phyloP scores from a whole-genome alignment of 2,329 filamentous ascomycete genomes.

The Diplocarpon mali region DNA sequence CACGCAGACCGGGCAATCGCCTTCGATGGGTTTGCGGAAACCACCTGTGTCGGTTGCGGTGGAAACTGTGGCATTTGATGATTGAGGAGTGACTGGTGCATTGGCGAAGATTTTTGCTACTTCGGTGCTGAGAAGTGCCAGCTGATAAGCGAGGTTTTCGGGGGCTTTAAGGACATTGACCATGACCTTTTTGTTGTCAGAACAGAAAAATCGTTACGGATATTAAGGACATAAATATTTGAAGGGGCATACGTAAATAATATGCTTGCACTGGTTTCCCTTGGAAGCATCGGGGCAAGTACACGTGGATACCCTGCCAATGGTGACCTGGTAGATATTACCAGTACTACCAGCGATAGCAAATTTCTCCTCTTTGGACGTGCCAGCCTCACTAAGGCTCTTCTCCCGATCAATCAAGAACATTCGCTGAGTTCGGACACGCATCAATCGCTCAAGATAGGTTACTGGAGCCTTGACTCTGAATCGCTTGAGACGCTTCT shows the following conservation, averaged over 20 bases:
- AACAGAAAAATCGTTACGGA: not conserved
- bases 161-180: conserved; percentile 46
- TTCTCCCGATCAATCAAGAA: conserved; percentile 40
- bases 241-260: conserved; percentile 38
- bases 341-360: conserved; percentile 49
- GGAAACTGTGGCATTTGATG: conserved; percentile 23
- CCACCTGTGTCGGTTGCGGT: conserved; percentile 31
- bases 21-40: conserved; percentile 46
- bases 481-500: conserved; percentile 32
- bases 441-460: conserved; percentile 35
- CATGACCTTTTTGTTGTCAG: conserved; percentile 33
- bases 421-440: conserved; percentile 43
- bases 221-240: not conserved
- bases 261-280: conserved; percentile 53
- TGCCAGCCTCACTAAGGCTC: conserved; percentile 29
- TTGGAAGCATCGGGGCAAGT: conserved; percentile 41
- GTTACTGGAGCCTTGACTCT: conserved; percentile 33
- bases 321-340: conserved; percentile 48
- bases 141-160: conserved; percentile 44
- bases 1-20: conserved; percentile 53
- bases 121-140: conserved; percentile 48
- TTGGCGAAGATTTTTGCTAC: conserved; percentile 42
- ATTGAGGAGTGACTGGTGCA: conserved; percentile 38
- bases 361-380: conserved; percentile 35
- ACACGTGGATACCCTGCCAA: conserved; percentile 41